These are phyloP conservation scores for Ceratocystis ficicola DNA, from an alignment of 2,329 filamentous ascomycete genomes.

Conservation along the genomic window DNA sequence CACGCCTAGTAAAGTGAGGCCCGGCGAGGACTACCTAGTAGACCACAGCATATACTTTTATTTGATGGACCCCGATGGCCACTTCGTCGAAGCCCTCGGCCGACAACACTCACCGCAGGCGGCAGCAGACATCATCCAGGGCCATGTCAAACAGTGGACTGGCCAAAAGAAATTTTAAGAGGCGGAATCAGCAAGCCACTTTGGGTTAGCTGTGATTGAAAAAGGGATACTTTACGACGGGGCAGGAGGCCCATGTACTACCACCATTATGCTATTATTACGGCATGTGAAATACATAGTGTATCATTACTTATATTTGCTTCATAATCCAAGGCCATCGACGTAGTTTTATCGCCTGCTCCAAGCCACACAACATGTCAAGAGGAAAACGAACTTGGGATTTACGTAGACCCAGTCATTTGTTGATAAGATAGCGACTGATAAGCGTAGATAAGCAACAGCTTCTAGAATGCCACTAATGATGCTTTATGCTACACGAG, in stretches of 20 bases:
- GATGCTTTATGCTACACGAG: background rate
- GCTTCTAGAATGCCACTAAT: conserved; percentile 6
- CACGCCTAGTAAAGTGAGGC: conserved; percentile 76
- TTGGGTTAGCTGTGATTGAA: background rate
- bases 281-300: conserved; percentile 11
- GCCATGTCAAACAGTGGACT: conserved; percentile 62
- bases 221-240: background rate
- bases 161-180: conserved; percentile 25
- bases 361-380: no score
- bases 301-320: conserved; percentile 14
- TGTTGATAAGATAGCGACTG: background rate
- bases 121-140: conserved; percentile 69
- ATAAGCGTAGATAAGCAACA: background rate
- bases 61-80: conserved; percentile 94
- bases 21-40: conserved; percentile 91
- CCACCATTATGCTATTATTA: conserved; percentile 7
- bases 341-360: no score
- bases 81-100: conserved; percentile 95
- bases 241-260: conserved; percentile 13
- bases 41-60: conserved; percentile 99
- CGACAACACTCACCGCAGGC: conserved; percentile 84
- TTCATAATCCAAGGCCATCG: no score
- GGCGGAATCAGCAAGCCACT: conserved; percentile 8
- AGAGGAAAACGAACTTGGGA: no score
- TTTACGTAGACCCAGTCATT: background rate